phyloP scores from a whole-genome alignment of 2,329 filamentous ascomycete genomes.

The Aspergillus piperis region DNA sequence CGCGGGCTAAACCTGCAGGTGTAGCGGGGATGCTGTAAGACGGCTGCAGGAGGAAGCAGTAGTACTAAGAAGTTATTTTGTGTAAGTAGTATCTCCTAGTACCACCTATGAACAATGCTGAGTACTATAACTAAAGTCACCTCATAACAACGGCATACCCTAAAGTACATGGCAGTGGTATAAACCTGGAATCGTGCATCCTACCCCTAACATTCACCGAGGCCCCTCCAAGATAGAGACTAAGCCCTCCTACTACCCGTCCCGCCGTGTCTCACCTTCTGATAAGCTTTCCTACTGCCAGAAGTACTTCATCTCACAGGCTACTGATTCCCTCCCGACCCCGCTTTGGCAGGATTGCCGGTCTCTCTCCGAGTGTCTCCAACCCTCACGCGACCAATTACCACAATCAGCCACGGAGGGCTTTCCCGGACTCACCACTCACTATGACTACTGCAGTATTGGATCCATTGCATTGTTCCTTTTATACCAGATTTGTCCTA shows the following conservation, averaged over 20 bases:
- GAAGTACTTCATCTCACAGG: no score
- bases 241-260: background rate
- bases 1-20: background rate
- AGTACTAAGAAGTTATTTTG: no score
- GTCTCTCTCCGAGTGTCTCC: background rate
- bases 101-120: no score
- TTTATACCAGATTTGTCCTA: background rate
- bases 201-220: no score
- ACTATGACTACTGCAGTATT: no score
- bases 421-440: background rate
- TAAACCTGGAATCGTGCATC: no score
- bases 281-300: background rate
- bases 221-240: no score
- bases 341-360: background rate
- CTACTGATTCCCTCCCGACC: background rate
- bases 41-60: no score
- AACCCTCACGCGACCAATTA: slow-evolving; percentile 7
- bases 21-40: background rate
- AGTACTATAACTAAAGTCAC: no score
- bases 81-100: no score
- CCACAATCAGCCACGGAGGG: background rate
- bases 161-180: no score
- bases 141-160: no score
- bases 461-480: background rate
- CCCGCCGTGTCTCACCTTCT: background rate